These are phyloP conservation scores for Mycena floridula DNA, from an alignment of 768 basidiomycete genomes.

Conservation along the genomic window DNA sequence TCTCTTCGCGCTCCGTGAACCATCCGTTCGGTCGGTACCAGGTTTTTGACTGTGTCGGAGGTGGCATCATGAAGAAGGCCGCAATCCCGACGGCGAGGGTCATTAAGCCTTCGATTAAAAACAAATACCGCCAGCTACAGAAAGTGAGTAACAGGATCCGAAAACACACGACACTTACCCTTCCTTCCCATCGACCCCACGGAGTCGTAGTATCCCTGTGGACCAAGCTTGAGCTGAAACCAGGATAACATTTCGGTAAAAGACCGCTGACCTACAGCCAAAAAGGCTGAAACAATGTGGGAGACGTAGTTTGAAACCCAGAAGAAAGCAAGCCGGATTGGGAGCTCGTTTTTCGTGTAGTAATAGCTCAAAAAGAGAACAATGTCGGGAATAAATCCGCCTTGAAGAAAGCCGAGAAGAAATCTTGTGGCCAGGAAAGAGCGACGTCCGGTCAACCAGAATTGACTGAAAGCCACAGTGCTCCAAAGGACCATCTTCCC, in stretches of 20 bases:
- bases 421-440: conserved; percentile 53
- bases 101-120: conserved; percentile 46
- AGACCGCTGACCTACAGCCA: too few relatives aligned
- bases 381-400: conserved; percentile 59
- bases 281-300: conserved; percentile 51
- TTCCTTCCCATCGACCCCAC: conserved; percentile 45
- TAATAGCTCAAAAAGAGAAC: conserved; percentile 63
- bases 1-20: conserved; percentile 63
- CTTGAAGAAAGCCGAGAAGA: conserved; percentile 54
- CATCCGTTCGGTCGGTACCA: conserved; percentile 58
- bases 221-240: too few relatives aligned
- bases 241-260: too few relatives aligned
- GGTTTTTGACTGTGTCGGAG: conserved; percentile 58
- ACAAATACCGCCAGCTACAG: conserved; percentile 58
- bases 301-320: conserved; percentile 57
- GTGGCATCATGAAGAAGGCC: conserved; percentile 55
- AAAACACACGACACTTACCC: too few relatives aligned
- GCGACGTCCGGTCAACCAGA: conserved; percentile 45
- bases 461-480: conserved; percentile 49
- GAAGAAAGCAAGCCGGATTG: conserved; percentile 64
- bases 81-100: conserved; percentile 44
- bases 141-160: too few relatives aligned
- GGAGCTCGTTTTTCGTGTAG: conserved; percentile 53
- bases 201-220: conserved; percentile 52
- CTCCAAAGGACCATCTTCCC: conserved; percentile 51